These are phyloP conservation scores for Sugiyamaella castrensis DNA, from an alignment of 1,139 yeast genomes.

Conservation along the genomic window DNA sequence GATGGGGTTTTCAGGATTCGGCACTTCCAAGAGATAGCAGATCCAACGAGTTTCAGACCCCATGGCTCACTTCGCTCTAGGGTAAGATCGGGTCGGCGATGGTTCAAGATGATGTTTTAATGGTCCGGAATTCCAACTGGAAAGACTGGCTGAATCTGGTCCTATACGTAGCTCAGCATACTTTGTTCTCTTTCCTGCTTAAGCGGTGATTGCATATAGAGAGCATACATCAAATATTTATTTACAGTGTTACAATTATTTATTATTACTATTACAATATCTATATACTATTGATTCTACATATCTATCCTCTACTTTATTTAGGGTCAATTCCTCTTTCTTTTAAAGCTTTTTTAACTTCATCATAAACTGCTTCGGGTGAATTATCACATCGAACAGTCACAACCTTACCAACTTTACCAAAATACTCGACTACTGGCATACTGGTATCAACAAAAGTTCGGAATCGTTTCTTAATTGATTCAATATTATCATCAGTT, in stretches of 20 bases:
- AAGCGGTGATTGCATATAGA: too few species aligned
- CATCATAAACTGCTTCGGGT: conserved; percentile 72
- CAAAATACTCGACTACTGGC: conserved; percentile 91
- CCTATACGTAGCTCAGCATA: too few species aligned
- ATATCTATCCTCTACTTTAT: background rate
- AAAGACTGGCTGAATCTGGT: too few species aligned
- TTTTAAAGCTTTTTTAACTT: conserved; percentile 64
- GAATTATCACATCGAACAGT: conserved; percentile 74
- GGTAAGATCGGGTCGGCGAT: too few species aligned
- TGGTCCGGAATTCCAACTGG: too few species aligned
- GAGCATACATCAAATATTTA: background rate
- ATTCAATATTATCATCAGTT: conserved; percentile 86
- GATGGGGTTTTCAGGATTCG: conserved; percentile 62
- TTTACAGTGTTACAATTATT: background rate
- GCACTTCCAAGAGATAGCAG: conserved; percentile 15
- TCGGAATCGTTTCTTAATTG: conserved; percentile 82
- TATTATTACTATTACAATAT: background rate
- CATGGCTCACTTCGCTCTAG: background rate
- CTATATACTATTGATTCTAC: background rate
- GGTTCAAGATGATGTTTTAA: too few species aligned
- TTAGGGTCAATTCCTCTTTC: conserved; percentile 25
- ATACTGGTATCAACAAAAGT: conserved; percentile 85
- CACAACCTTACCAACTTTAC: conserved; percentile 70
- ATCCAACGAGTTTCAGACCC: background rate
- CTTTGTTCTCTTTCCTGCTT: too few species aligned